phyloP scores from a whole-genome alignment of 202 grass and related monocot species.

The Cymbopogon flexuosus region DNA sequence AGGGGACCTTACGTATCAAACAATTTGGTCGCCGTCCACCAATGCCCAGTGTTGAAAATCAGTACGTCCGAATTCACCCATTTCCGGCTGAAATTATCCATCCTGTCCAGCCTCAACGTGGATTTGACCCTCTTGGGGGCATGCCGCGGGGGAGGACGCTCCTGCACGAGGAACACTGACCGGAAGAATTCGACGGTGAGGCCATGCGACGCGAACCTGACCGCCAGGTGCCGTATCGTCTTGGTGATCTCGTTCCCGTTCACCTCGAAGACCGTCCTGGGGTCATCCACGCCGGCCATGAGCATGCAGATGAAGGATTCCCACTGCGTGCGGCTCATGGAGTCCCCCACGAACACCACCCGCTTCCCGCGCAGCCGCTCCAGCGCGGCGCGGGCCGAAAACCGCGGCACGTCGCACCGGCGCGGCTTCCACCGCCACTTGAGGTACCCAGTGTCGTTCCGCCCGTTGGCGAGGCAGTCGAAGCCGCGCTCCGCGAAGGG shows the following conservation, averaged over 20 bases:
- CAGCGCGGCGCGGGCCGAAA: constrained; percentile 33
- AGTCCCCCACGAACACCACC: constrained; percentile 67
- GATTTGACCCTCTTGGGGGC: constrained; percentile 49
- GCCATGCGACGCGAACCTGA: constrained; percentile 49
- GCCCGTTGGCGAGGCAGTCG: constrained; percentile 61
- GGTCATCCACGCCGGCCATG: constrained; percentile 56
- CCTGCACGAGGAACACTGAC: constrained; percentile 59
- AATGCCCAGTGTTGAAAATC: constrained; percentile 64
- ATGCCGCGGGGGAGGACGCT: constrained; percentile 29
- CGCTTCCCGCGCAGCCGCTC: constrained; percentile 57
- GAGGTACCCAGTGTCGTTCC: constrained; percentile 51
- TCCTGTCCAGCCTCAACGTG: constrained; percentile 47
- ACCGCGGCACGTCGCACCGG: constrained; percentile 45
- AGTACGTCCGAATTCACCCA: constrained; percentile 58
- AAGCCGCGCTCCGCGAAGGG: constrained; percentile 65
- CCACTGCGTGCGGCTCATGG: constrained; percentile 78
- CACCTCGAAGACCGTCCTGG: constrained; percentile 47
- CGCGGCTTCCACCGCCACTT: constrained; percentile 64
- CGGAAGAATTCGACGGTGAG: constrained; percentile 64
- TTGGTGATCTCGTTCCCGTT: constrained; percentile 64
- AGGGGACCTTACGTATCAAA: constrained; percentile 70
- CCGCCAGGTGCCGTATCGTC: constrained; percentile 50
- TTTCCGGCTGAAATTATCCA: constrained; percentile 47
- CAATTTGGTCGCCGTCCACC: constrained; percentile 65
- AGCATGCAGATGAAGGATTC: constrained; percentile 86